Base-by-base conservation (phyloP, 306 rosid species). In the Castanopsis chinensis region DNA sequence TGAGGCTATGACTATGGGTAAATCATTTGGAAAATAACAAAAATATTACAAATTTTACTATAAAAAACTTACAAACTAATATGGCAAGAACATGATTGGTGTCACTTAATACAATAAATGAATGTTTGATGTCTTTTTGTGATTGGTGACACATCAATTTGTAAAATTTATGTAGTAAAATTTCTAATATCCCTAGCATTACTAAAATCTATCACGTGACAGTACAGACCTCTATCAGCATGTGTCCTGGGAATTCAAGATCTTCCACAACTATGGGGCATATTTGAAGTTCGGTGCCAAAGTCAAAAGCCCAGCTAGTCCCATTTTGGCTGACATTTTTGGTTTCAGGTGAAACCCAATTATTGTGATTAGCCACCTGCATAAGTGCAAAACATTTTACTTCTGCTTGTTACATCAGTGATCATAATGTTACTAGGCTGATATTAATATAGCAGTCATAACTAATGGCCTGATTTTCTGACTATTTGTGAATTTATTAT, bases 261-360 rank as follows among this genome's bases (percentile, higher is more conserved):
- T 95, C 98, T 82, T 95, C 98, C 52, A 95, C 91, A 25, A 92
- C 88, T 59, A 95, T 90, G 69, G 98, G 99, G 79, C 89, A 92
- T 18, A 85, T 67, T 85, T 65, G 89, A 58, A 13, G 88, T 27
- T 84, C 91, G 63, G 80, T 84, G 51, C 88, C 89, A 54, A 89
- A 51, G 54, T 91, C 97, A 78, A 86, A 84, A 67, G 96, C 96
- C 79, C 88, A 85, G 85, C 90, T 91, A 61, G 92, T 86, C 60
- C 97, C 99, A n/a, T 80, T 80, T 70, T 82, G 83, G 9, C 71
- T 52, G 21, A 76, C 71, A 6, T 72, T 79, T 25, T 43, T 69
- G 20, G 64, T 77, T n/a, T 59, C 75, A 68, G 71, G 18, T 56
- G 78, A 64, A 73, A 77, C 80, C 64, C 71, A 73, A 35, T 83